A percentile compares a stretch with the other conserved stretches of the same genome.
These are phyloP conservation scores for Aspergillus ibericus DNA, from an alignment of 2,329 filamentous ascomycete genomes.

Conservation along the genomic window DNA sequence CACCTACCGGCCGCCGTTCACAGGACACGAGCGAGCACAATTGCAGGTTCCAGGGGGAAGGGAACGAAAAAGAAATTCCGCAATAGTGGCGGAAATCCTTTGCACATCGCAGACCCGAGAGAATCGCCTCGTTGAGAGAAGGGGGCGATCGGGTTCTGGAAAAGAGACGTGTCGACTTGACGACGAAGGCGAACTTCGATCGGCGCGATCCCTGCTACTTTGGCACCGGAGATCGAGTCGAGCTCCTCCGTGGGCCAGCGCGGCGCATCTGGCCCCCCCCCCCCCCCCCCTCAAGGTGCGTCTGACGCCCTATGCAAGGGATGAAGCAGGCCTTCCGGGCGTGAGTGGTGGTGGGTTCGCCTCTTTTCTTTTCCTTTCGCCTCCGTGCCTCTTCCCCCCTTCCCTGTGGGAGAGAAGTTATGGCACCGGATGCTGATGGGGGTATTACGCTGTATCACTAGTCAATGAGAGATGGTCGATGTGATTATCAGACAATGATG, in stretches of 20 bases:
- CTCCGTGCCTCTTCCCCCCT: neutral
- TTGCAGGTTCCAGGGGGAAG: slow-evolving; percentile 7
- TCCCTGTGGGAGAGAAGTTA: neutral
- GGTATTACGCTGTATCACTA: slow-evolving; percentile 2
- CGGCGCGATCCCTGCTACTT: slow-evolving; percentile 15
- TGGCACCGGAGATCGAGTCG: slow-evolving; percentile 1
- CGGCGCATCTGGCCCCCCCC: neutral
- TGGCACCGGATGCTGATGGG: neutral
- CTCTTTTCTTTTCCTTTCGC: neutral
- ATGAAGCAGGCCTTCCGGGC: slow-evolving; percentile 10
- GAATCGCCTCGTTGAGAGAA: slow-evolving; percentile 19
- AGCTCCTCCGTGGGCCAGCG: slow-evolving; percentile 9
- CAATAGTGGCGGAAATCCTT: neutral
- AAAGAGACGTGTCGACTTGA: slow-evolving; percentile 18
- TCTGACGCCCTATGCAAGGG: slow-evolving; percentile 22
- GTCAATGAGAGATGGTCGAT: neutral
- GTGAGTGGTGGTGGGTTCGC: neutral
- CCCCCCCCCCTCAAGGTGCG: slow-evolving; percentile 3
- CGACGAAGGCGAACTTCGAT: slow-evolving; percentile 14
- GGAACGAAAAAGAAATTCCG: neutral
- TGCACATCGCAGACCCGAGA: slow-evolving; percentile 4
- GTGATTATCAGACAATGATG: neutral
- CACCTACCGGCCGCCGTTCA: neutral
- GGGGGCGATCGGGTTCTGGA: slow-evolving; percentile 24
- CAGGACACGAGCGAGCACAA: slow-evolving; percentile 4